phyloP scores from a whole-genome alignment of 2,329 filamentous ascomycete species.

The Cordyceps farinosa region DNA sequence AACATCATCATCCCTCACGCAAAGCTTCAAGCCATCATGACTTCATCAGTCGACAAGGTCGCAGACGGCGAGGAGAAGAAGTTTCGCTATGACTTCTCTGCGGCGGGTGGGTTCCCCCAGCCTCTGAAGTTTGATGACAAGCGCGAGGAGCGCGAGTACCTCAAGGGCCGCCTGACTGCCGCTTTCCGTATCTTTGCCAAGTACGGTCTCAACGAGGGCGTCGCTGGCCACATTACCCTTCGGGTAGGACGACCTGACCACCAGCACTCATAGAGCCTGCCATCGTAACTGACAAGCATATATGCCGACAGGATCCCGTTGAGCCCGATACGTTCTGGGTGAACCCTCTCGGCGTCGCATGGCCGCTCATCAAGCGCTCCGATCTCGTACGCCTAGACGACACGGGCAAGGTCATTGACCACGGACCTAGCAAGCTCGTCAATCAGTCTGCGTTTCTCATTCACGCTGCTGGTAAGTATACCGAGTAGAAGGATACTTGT shows the following conservation, averaged over 20 bases:
- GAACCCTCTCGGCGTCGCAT: constrained; percentile 62
- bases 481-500: no score
- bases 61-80: constrained; percentile 4
- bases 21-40: background rate
- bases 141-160: constrained; percentile 45
- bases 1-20: background rate
- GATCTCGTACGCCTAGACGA: constrained; percentile 66
- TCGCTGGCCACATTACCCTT: constrained; percentile 64
- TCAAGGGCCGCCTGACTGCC: constrained; percentile 52
- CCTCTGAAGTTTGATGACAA: constrained; percentile 24
- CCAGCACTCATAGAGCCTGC: background rate
- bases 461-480: constrained; percentile 27
- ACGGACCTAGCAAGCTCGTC: constrained; percentile 43
- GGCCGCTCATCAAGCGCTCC: constrained; percentile 58
- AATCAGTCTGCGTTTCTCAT: constrained; percentile 27
- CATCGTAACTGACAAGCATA: constrained; percentile 6
- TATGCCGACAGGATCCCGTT: constrained; percentile 43
- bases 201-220: constrained; percentile 56
- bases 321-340: constrained; percentile 63
- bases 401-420: constrained; percentile 59
- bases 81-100: constrained; percentile 14
- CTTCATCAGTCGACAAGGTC: background rate
- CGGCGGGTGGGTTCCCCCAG: constrained; percentile 12
- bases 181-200: constrained; percentile 58
- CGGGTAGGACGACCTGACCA: constrained; percentile 27